These are phyloP conservation scores for Hamigera avellanea DNA, from an alignment of 495 filamentous ascomycete species.

Conservation along the genomic window DNA sequence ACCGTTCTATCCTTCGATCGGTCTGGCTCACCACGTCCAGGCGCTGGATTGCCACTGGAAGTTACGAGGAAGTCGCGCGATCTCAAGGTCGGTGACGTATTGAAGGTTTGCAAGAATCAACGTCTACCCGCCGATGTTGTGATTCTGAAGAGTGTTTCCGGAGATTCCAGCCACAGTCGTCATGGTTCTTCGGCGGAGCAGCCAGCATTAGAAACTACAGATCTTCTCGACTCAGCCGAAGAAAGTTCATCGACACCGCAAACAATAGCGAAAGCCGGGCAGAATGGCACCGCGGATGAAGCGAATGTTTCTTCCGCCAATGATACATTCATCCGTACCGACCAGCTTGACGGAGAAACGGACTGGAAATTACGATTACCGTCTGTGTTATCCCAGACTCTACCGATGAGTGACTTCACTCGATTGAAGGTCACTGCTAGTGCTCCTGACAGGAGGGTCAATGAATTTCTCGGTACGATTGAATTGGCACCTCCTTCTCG, in stretches of 20 bases:
- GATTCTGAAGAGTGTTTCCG: conserved; percentile 71
- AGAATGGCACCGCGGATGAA: conserved; percentile 4
- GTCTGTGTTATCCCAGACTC: conserved; percentile 66
- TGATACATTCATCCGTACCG: conserved; percentile 94
- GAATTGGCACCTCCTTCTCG: conserved; percentile 38
- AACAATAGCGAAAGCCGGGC: conserved; percentile 3
- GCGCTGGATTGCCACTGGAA: conserved; percentile 30
- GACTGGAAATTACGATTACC: conserved; percentile 96
- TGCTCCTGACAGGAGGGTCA: conserved; percentile 82
- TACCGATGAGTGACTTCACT: conserved; percentile 56
- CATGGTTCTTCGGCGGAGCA: conserved; percentile 9
- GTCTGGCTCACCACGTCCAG: conserved; percentile 7
- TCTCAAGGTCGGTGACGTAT: conserved; percentile 85
- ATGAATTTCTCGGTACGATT: conserved; percentile 83
- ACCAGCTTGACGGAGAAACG: conserved; percentile 96
- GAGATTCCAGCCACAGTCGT: conserved; percentile 37
- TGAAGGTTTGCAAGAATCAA: conserved; percentile 84
- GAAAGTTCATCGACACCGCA: conserved; percentile 3
- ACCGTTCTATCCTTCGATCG: conserved; percentile 58
- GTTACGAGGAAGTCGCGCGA: conserved; percentile 72
- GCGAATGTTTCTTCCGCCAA: conserved; percentile 34
- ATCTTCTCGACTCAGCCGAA: conserved; percentile 16
- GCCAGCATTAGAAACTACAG: conserved; percentile 4
- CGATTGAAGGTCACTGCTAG: conserved; percentile 70
- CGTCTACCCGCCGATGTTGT: conserved; percentile 90